Percentiles rank a stretch among this genome's conserved stretches.
These are phyloP conservation scores for Leccinum fallax DNA, from an alignment of 1,284 basidiomycete species.

Conservation along the genomic window DNA sequence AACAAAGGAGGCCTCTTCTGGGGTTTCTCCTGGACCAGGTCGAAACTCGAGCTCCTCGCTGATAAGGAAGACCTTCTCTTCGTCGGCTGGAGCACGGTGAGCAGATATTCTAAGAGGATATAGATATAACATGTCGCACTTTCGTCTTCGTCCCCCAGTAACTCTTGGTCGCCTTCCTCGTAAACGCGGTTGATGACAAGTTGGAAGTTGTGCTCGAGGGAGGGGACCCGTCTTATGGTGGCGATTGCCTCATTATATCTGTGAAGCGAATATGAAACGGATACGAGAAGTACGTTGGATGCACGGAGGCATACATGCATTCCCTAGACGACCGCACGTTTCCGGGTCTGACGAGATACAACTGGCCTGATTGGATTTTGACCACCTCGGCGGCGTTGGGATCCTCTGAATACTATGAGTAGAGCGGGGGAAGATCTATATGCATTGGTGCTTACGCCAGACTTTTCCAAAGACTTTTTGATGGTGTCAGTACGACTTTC, in stretches of 20 bases:
- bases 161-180: constrained; percentile 93
- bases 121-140: constrained; percentile 54
- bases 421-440: constrained; percentile 16
- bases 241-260: constrained; percentile 97
- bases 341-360: constrained; percentile 90
- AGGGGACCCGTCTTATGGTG: constrained; percentile 85
- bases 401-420: constrained; percentile 55
- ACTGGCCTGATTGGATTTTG: constrained; percentile 90
- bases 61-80: constrained; percentile 91
- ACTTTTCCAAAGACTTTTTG: constrained; percentile 87
- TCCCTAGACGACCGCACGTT: constrained; percentile 90
- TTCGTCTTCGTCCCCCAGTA: constrained; percentile 94
- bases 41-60: constrained; percentile 87
- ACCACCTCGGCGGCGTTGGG: constrained; percentile 91
- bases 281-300: not conserved
- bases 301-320: constrained; percentile 82
- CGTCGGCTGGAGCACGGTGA: constrained; percentile 62
- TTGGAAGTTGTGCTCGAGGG: constrained; percentile 89
- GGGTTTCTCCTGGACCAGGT: constrained; percentile 68
- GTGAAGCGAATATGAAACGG: constrained; percentile 13
- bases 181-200: constrained; percentile 96
- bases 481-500: constrained; percentile 16
- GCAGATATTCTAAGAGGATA: constrained; percentile 1
- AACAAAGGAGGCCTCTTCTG: constrained; percentile 81
- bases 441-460: constrained; percentile 73